Percentiles rank a stretch among this genome's conserved stretches.
These are phyloP conservation scores for Leptosphaerulina australis DNA, from an alignment of 2,329 filamentous ascomycete genomes.

Conservation along the genomic window DNA sequence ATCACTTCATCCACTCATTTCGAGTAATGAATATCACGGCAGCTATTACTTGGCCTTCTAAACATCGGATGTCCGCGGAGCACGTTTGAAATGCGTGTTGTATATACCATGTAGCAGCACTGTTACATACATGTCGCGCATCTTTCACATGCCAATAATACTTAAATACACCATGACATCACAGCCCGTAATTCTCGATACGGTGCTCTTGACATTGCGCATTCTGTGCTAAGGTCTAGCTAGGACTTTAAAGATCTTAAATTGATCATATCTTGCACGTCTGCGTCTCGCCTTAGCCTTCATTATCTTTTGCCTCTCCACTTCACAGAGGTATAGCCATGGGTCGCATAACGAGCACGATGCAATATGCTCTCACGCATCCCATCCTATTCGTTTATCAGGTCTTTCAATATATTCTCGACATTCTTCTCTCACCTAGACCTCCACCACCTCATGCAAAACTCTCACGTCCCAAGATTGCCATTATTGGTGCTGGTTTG, in stretches of 20 bases:
- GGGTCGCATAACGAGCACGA: constrained; percentile 23
- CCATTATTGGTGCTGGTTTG: constrained; percentile 59
- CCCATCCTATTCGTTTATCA: constrained; percentile 67
- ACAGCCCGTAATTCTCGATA: constrained; percentile 22
- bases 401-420: constrained; percentile 67
- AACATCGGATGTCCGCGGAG: neutral
- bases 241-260: neutral
- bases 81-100: neutral
- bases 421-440: constrained; percentile 69
- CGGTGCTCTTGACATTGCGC: constrained; percentile 19
- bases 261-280: neutral
- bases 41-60: too few relatives aligned
- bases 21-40: too few relatives aligned
- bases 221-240: constrained; percentile 8
- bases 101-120: neutral
- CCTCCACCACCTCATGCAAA: constrained; percentile 66
- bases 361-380: constrained; percentile 43
- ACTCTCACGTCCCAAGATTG: constrained; percentile 64
- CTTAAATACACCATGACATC: constrained; percentile 30
- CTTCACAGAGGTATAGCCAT: constrained; percentile 16
- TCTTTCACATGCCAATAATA: constrained; percentile 30
- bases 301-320: neutral
- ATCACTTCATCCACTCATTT: too few relatives aligned
- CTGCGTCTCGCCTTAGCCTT: neutral
- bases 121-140: neutral